Base-by-base conservation (phyloP, 2,329 filamentous ascomycete species). In the Sarocladiaceae sp. region DNA sequence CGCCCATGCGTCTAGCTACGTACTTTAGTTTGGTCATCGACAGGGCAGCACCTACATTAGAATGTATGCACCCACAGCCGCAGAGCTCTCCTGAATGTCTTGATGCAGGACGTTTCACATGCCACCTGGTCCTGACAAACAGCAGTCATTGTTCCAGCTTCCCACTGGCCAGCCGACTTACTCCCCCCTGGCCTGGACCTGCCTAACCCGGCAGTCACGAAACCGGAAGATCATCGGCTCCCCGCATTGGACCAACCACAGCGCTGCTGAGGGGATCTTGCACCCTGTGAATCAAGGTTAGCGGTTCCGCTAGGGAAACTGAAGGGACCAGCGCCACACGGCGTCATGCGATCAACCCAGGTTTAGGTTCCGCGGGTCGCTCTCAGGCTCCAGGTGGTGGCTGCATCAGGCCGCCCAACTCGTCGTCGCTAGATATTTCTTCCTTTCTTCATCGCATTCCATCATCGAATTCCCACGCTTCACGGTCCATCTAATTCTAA, bases 171-270 rank as follows among this genome's bases (percentile, higher is more conserved):
- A n/a, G 28, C 26, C 44, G 26, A 31, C 10, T 11, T 22, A n/a
- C 44, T 4, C 44, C 6, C 44, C 20, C 25, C 22, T 6, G 10
- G n/a, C 13, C n/a, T 28, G 17, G 44, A 48, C 44, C 44, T 48
- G 44, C 44, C 44, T 48, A 48, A 33, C 5, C 8, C n/a, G 44
- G 44, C 44, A 48, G 44, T 33, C 28, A 33, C 26, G 44, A 48
- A 48, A 31, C 25, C 26, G 44, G 44, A 11, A 31, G 25, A 48
- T 48, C 44, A 22, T 22, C 26, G 25, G n/a, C 26, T 48, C n/a
- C 25, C 44, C 44, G n/a, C 25, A 26, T 10, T 20, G 10, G 33
- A 28, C 44, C 44, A 48, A 48, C 44, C 44, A 48, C 26, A 18
- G 44, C 26, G 4, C 44, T 22, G 7, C n/a, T 8, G 5, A 31